Evolutionary conservation across 2,329 filamentous ascomycete genomes (phyloP).

Genomic region (Colletotrichum sp.): DNA sequence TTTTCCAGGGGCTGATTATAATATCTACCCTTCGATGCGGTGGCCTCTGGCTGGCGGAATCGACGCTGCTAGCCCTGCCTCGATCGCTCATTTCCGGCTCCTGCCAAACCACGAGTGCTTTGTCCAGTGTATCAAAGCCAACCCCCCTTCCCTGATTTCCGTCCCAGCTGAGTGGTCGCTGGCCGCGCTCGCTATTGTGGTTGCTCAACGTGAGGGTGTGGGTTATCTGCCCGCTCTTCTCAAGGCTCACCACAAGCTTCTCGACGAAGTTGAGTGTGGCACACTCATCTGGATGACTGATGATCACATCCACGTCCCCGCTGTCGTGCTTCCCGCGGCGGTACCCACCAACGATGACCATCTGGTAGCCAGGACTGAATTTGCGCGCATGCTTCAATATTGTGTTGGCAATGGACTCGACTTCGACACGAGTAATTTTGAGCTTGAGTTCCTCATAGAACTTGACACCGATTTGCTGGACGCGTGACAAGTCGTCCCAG

Average conservation of each 20-base stretch:
- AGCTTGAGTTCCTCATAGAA: slow-evolving; percentile 85
- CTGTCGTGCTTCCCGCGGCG: slow-evolving; percentile 75
- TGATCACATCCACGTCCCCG: slow-evolving; percentile 85
- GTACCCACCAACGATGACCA: slow-evolving; percentile 79
- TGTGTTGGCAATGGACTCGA: slow-evolving; percentile 68
- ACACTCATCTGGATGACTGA: slow-evolving; percentile 77
- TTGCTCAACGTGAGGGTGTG: slow-evolving; percentile 78
- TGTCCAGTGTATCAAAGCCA: slow-evolving; percentile 89
- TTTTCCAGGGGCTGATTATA: slow-evolving; percentile 87
- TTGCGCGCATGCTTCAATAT: slow-evolving; percentile 71
- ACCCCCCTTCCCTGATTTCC: slow-evolving; percentile 47
- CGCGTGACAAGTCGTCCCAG: slow-evolving; percentile 76
- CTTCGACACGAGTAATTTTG: slow-evolving; percentile 75
- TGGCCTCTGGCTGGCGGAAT: neutral
- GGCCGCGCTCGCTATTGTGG: slow-evolving; percentile 74
- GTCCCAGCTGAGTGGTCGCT: slow-evolving; percentile 62
- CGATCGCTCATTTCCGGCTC: slow-evolving; percentile 51
- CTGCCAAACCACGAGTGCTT: slow-evolving; percentile 93
- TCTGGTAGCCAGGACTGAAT: slow-evolving; percentile 60
- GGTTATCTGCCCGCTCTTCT: slow-evolving; percentile 74
- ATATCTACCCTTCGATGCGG: slow-evolving; percentile 89
- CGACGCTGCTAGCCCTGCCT: neutral
- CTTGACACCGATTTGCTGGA: slow-evolving; percentile 93
- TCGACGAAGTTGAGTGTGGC: slow-evolving; percentile 74
- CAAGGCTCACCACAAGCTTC: slow-evolving; percentile 74